These are phyloP conservation scores for Trichophyton verrucosum DNA, from an alignment of 2,329 filamentous ascomycete species.

Conservation along the genomic window DNA sequence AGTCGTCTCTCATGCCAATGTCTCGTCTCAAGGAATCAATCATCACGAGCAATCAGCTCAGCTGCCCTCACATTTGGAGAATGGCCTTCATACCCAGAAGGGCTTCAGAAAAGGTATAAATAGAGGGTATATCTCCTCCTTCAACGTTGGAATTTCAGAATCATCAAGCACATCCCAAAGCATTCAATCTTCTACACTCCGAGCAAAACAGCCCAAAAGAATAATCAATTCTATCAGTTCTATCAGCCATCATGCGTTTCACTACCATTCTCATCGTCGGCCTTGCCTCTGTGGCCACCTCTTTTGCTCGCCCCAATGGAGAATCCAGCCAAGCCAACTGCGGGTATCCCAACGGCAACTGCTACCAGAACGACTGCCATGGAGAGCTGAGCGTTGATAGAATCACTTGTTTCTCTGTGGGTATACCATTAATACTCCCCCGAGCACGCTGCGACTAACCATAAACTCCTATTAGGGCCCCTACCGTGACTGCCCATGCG, in stretches of 20 bases:
- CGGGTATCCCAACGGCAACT: slow-evolving; percentile 11
- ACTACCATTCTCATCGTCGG: slow-evolving; percentile 6
- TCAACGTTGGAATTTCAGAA: background rate
- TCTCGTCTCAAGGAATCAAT: background rate
- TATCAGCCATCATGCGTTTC: slow-evolving; percentile 8
- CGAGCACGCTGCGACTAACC: background rate
- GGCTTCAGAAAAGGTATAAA: background rate
- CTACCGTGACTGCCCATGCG: slow-evolving; percentile 9
- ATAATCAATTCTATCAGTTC: background rate
- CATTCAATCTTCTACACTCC: background rate
- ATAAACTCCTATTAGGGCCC: slow-evolving; percentile 4
- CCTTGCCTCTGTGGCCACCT: slow-evolving; percentile 6
- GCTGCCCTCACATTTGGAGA: background rate
- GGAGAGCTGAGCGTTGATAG: slow-evolving; percentile 8
- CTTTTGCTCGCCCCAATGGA: slow-evolving; percentile 4
- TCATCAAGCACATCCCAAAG: background rate
- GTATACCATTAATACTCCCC: background rate
- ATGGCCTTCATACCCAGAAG: background rate
- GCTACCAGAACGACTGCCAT: slow-evolving; percentile 11
- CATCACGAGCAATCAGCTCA: background rate
- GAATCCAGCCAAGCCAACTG: background rate
- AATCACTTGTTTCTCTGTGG: slow-evolving; percentile 10
- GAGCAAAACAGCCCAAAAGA: background rate
- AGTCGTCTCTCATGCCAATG: background rate
- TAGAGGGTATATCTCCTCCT: background rate